A percentile compares a stretch with the other conserved stretches of the same genome.
These are phyloP conservation scores for Mycosphaerella sp. DNA, from an alignment of 2,329 filamentous ascomycete genomes.

Conservation along the genomic window DNA sequence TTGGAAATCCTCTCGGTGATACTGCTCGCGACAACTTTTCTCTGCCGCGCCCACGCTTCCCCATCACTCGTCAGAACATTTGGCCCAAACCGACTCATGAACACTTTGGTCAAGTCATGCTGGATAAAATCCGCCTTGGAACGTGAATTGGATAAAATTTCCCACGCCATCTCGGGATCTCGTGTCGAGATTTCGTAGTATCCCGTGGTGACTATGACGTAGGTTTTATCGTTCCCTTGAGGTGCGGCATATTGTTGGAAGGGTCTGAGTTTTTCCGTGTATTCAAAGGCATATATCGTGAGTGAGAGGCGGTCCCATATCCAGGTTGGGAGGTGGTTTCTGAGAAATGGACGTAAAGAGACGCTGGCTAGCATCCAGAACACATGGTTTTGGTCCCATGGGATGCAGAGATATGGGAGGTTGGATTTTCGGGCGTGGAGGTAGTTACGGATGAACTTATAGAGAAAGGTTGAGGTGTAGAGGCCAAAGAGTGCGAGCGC, in stretches of 20 bases:
- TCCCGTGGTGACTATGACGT: constrained; percentile 23
- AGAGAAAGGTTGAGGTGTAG: constrained; percentile 20
- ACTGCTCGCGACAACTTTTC: constrained; percentile 30
- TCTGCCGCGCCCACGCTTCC: constrained; percentile 22
- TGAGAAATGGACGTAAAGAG: constrained; percentile 19
- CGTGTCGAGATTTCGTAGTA: constrained; percentile 25
- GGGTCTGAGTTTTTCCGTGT: constrained; percentile 20
- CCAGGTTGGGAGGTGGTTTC: constrained; percentile 20
- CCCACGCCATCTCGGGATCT: constrained; percentile 23
- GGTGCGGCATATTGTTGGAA: constrained; percentile 18
- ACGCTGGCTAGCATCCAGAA: constrained; percentile 27
- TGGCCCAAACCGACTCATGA: constrained; percentile 25
- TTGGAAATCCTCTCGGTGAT: constrained; percentile 34
- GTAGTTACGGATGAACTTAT: constrained; percentile 25
- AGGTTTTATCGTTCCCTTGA: constrained; percentile 18
- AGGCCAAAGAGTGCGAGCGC: constrained; percentile 15
- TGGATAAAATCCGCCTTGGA: constrained; percentile 21
- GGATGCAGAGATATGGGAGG: constrained; percentile 26
- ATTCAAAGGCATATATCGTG: constrained; percentile 28
- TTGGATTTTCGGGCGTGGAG: constrained; percentile 23
- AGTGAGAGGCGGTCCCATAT: constrained; percentile 23
- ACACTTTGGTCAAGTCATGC: constrained; percentile 17
- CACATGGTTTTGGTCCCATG: constrained; percentile 26
- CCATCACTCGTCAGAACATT: constrained; percentile 27
- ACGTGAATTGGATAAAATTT: constrained; percentile 22